Conservation (phyloP, 331 rosid genomes). For the Telfairia occidentalis region DNA sequence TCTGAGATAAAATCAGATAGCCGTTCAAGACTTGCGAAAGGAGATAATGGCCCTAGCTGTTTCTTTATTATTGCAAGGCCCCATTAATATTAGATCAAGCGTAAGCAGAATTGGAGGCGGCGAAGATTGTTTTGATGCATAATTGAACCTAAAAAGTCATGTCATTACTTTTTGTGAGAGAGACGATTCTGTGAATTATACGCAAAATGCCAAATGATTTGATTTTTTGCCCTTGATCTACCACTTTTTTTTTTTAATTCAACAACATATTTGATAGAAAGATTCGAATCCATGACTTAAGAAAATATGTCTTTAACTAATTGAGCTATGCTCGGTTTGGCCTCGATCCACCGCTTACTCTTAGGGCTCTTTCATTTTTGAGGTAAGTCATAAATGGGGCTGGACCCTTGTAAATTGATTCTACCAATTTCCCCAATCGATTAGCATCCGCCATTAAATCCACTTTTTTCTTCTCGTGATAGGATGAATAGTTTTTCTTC, state of each 20-base stretch:
- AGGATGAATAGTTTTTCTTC: background rate
- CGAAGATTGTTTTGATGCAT: background rate
- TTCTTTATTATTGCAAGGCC: background rate
- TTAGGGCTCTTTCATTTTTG: background rate
- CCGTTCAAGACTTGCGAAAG: background rate
- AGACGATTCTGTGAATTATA: background rate
- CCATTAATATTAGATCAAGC: background rate
- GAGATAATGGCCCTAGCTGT: background rate
- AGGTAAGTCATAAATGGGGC: background rate
- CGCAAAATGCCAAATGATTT: background rate
- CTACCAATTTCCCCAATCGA: background rate
- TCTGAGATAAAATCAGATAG: background rate
- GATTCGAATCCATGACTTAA: no score
- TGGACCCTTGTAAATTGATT: background rate
- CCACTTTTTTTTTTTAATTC: no score
- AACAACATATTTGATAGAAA: no score
- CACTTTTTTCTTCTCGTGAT: background rate
- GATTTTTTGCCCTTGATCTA: background rate
- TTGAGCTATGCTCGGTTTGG: no score
- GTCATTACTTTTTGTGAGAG: background rate
- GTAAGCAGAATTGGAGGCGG: background rate
- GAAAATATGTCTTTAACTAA: no score
- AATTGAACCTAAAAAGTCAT: background rate
- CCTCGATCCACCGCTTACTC: no score
- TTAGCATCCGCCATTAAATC: background rate